These are phyloP conservation scores for Microbotryomycetes sp. DNA, from an alignment of 1,284 basidiomycete genomes.

Conservation along the genomic window DNA sequence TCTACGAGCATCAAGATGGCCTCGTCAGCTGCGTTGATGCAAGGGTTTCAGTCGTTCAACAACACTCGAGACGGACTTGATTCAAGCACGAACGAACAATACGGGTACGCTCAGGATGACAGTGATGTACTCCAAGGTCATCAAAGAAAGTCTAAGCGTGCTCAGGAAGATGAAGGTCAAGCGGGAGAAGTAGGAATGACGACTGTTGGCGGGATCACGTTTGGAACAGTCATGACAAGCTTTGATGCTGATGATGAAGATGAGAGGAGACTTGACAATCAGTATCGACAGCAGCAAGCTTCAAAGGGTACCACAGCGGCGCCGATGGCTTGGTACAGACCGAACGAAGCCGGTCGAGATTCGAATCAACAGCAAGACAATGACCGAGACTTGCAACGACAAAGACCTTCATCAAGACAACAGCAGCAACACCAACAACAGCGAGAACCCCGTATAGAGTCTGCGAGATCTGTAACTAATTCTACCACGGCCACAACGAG, in stretches of 20 bases:
- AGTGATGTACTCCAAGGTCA: neutral
- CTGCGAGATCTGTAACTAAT: neutral
- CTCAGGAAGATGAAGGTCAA: neutral
- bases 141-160: neutral
- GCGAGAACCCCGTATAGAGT: neutral
- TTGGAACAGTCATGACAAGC: neutral
- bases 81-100: too few species aligned
- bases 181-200: neutral
- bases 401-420: neutral
- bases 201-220: neutral
- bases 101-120: neutral
- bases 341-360: neutral
- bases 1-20: slow-evolving; percentile 1
- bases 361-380: neutral
- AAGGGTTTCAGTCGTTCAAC: slow-evolving; percentile 8
- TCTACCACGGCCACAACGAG: neutral
- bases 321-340: neutral
- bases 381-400: neutral
- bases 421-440: neutral
- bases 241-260: slow-evolving; percentile 8
- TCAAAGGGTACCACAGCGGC: neutral
- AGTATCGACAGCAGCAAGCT: neutral
- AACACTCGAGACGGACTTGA: neutral
- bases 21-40: neutral
- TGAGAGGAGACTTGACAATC: neutral